A percentile compares a stretch with the other conserved stretches of the same genome.
Evolutionary conservation across 2,329 filamentous ascomycete genomes (phyloP).

Genomic region (Teratosphaeria epicoccoides): DNA sequence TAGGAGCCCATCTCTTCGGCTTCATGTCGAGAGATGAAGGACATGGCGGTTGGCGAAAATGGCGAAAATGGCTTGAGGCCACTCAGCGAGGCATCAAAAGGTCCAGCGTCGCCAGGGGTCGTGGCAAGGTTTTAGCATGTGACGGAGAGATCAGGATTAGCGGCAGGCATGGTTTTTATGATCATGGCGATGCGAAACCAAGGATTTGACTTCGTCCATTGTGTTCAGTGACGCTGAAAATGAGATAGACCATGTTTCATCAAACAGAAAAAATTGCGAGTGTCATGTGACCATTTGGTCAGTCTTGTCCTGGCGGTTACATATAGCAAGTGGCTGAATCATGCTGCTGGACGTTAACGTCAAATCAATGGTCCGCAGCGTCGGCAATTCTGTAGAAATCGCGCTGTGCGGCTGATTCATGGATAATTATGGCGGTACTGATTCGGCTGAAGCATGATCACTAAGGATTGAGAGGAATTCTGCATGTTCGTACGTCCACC

Average conservation of each 20-base stretch:
- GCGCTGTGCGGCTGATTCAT: no score
- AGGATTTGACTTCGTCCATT: not conserved
- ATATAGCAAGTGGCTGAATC: no score
- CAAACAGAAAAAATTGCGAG: not conserved
- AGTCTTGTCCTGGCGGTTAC: no score
- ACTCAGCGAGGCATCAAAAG: not conserved
- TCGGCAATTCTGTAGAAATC: no score
- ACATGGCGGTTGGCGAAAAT: not conserved
- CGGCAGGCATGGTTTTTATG: not conserved
- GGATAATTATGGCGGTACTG: no score
- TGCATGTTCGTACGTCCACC: no score
- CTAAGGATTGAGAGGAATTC: no score
- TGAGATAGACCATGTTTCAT: not conserved
- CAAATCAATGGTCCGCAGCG: no score
- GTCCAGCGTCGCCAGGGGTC: not conserved
- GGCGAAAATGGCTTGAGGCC: not conserved
- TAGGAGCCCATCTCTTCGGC: constrained; percentile 1
- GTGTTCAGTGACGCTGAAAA: not conserved
- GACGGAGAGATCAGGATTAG: not conserved
- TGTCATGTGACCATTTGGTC: no score
- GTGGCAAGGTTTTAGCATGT: not conserved
- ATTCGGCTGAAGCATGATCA: no score
- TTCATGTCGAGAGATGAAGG: not conserved
- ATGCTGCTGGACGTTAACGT: no score
- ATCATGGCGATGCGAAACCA: not conserved